Evolutionary conservation across 75 land plant species (phyloP), one percentile per base, ranked within the genome.

Genomic region (Sequoia sempervirens): DNA sequence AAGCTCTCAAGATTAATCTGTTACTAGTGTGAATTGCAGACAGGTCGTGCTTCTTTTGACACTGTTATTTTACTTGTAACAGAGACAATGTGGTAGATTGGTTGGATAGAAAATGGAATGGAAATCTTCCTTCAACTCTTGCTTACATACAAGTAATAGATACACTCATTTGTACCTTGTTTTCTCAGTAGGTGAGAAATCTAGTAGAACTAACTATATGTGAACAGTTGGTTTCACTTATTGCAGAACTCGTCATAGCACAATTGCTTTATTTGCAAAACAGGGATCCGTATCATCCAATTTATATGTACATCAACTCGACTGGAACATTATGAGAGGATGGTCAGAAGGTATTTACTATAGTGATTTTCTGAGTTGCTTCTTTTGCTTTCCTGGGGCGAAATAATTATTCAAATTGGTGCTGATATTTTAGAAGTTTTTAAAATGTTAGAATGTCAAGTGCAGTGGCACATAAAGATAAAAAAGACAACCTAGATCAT

Each of bases 251-350:
- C 41, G 89, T 97, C n/a, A 89, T 96, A 83, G 99, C 99, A 13
- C 94, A 97, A 80, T 70, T 97, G 52, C 89, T 94, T 84, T 97
- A 96, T 81, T 85, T 97, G 83, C 96, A 97, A 84, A 94, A 92
- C 90, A 75, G 88, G 93, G 94, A 97, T 88, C 98, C 99, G 53
- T 88, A 87, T 12, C 89, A 90, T 79, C 96, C 99, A 41, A 93
- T 92, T 61, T 95, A 95, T 89, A 75, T 97, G 41, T 97, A 97
- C 83, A 95, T 97, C 75, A 95, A 97, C 82, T 97, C 98, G 13
- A 94, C 98, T 72, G 99, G 99, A 86, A 94, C 98, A 46, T 92
- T 95, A 50, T 94, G 96, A 83, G 98, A 95, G 83, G 99, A 97
- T 88, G 98, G 98, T 84, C 96, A 92, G 88, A 89, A 91, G 89